Evolutionary conservation across 208 protist genomes (phyloP).

Genomic region (Crithidia sp.): DNA sequence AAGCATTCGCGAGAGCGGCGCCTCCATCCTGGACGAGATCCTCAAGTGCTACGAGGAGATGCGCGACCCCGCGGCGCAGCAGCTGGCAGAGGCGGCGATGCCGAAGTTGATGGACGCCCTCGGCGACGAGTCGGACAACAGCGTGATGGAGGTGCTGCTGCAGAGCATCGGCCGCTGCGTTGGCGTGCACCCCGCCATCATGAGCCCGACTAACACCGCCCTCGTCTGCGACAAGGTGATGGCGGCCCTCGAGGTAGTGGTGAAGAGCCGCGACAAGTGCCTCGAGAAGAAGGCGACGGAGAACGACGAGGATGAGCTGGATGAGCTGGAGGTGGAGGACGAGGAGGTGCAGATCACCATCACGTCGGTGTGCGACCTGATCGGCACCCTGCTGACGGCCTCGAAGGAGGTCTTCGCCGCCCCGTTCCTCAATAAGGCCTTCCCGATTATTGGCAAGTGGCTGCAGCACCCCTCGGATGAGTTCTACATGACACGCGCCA

Average conservation of each 20-base stretch:
- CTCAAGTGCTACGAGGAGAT: slow-evolving; percentile 57
- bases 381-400: slow-evolving; percentile 73
- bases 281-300: slow-evolving; percentile 59
- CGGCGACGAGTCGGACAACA: slow-evolving; percentile 65
- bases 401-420: slow-evolving; percentile 72
- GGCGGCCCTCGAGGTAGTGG: slow-evolving; percentile 52
- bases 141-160: slow-evolving; percentile 69
- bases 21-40: slow-evolving; percentile 75
- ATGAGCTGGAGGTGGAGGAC: slow-evolving; percentile 70
- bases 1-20: slow-evolving; percentile 72
- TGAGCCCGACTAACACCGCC: slow-evolving; percentile 54
- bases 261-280: slow-evolving; percentile 59
- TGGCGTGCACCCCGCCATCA: slow-evolving; percentile 50
- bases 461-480: slow-evolving; percentile 66
- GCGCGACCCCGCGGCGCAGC: slow-evolving; percentile 39
- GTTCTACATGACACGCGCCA: slow-evolving; percentile 60
- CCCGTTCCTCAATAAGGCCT: slow-evolving; percentile 62
- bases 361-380: slow-evolving; percentile 53
- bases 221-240: slow-evolving; percentile 77
- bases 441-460: slow-evolving; percentile 71
- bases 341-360: slow-evolving; percentile 79
- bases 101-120: slow-evolving; percentile 61
- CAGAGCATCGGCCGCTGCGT: slow-evolving; percentile 71
- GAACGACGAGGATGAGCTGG: slow-evolving; percentile 89
- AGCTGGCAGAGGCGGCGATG: slow-evolving; percentile 57